Evolutionary conservation across 1,284 basidiomycete genomes (phyloP), one percentile per base, ranked within the genome.

Genomic region (Anthracocystis panici-leucophaei): DNA sequence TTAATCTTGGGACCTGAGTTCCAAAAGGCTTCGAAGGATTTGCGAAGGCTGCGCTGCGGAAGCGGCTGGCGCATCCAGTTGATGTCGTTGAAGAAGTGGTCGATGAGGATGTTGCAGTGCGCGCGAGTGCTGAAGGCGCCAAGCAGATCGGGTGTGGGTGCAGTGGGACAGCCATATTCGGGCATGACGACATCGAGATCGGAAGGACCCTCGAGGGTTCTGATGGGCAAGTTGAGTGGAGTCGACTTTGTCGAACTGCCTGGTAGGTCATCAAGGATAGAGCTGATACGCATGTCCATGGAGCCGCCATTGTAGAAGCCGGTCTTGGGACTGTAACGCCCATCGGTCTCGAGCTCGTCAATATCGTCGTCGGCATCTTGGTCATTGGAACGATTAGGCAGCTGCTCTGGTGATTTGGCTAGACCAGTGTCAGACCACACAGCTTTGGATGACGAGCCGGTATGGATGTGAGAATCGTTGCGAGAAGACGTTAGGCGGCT

Each of bases 21-120:
- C 75, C 76, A 78, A 33, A 80, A 75, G 18, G 58, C 55, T 20
- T 71, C 62, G 16, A 76, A 76, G 8, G 68, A 72, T 38, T 73
- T 54, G 49, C 71, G 72, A 2, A 80, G 42, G 53, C 65, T 61
- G 42, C 67, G 60, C 31, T 75, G 75, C 0, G 78, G 76, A 18
- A 80, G 41, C 2, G 77, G 78, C 52, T 80, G 79, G n/a, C 81
- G 75, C 44, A 83, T 65, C 81, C 81, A 83, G 51, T 82, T 83
- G 68, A 80, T 72, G 54, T 79, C 67, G 42, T 73, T 55, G 62
- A 78, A 82, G 51, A 69, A 83, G 29, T 82, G 80, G 45, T 79
- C 72, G 41, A 81, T 56, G 18, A 83, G 70, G 7, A 59, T 50
- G 20, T 62, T 68, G 59, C 69, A 74, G 18, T 77, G 63, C 2